Evolutionary conservation across 2,329 filamentous ascomycete species (phyloP).

Genomic region (Paraconiothyrium brasiliense): DNA sequence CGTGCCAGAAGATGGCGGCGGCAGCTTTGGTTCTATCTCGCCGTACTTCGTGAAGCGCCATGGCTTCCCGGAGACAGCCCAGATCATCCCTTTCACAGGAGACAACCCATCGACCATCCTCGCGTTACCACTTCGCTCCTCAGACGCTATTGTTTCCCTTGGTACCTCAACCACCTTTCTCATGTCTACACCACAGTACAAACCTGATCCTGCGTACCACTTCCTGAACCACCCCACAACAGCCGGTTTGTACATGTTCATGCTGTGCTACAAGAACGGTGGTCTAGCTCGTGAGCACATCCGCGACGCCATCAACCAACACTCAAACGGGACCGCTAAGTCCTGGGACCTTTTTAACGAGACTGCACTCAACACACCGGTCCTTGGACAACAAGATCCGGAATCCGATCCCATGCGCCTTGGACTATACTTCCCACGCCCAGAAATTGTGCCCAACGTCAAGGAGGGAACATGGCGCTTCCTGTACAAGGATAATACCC

Average conservation of each 20-base stretch:
- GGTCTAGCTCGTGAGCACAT: slow-evolving; percentile 90
- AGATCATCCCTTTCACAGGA: slow-evolving; percentile 87
- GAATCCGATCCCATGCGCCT: slow-evolving; percentile 74
- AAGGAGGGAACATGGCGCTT: slow-evolving; percentile 87
- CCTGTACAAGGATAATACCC: slow-evolving; percentile 63
- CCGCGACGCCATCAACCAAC: slow-evolving; percentile 77
- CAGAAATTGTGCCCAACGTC: slow-evolving; percentile 95
- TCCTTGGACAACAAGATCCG: slow-evolving; percentile 68
- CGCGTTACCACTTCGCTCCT: slow-evolving; percentile 82
- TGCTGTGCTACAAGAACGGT: slow-evolving; percentile 99
- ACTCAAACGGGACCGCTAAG: slow-evolving; percentile 54
- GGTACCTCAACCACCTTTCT: slow-evolving; percentile 97
- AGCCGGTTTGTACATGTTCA: slow-evolving; percentile 95
- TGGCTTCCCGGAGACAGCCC: slow-evolving; percentile 78
- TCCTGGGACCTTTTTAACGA: slow-evolving; percentile 85
- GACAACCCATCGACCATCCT: slow-evolving; percentile 97
- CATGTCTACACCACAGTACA: slow-evolving; percentile 94
- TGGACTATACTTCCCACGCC: slow-evolving; percentile 93
- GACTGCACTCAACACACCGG: slow-evolving; percentile 71
- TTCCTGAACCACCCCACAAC: slow-evolving; percentile 99
- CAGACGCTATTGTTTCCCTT: slow-evolving; percentile 93
- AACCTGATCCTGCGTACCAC: slow-evolving; percentile 89
- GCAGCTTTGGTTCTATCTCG: slow-evolving; percentile 77
- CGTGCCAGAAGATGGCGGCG: slow-evolving; percentile 82
- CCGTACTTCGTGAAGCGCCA: slow-evolving; percentile 82